Conservation (phyloP, 2,329 filamentous ascomycete species). For the Aspergillus phoenicis region DNA sequence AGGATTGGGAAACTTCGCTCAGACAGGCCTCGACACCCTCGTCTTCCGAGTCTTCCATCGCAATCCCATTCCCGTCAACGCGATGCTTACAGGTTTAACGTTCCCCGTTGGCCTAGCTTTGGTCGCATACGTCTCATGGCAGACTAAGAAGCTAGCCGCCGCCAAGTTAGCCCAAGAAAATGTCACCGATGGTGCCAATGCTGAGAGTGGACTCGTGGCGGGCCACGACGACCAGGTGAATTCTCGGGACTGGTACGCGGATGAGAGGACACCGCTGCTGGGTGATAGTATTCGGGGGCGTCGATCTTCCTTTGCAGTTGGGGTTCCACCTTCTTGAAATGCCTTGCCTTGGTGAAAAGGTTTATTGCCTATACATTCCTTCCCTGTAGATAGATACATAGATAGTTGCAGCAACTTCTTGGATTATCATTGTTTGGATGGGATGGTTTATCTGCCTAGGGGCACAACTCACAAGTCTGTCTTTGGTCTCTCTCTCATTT, state of each 20-base stretch:
- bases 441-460: too few species aligned
- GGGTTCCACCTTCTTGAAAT: not conserved
- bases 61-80: slow-evolving; percentile 76
- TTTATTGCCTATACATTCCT: too few species aligned
- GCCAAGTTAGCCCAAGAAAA: not conserved
- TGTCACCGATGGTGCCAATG: not conserved
- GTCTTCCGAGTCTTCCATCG: slow-evolving; percentile 72
- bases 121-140: slow-evolving; percentile 65
- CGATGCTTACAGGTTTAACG: slow-evolving; percentile 65
- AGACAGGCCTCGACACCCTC: slow-evolving; percentile 76
- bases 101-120: slow-evolving; percentile 66
- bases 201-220: slow-evolving; percentile 1
- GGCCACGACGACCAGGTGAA: slow-evolving; percentile 11
- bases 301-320: not conserved
- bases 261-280: slow-evolving; percentile 18
- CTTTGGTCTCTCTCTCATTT: too few species aligned
- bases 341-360: too few species aligned
- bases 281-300: not conserved
- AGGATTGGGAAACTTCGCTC: slow-evolving; percentile 80
- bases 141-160: slow-evolving; percentile 40
- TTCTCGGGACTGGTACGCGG: slow-evolving; percentile 19
- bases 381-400: too few species aligned
- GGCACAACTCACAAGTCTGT: too few species aligned
- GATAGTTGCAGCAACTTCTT: too few species aligned
- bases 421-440: too few species aligned